These are phyloP conservation scores for Drechslera avenae DNA, from an alignment of 2,329 filamentous ascomycete species.

Conservation along the genomic window DNA sequence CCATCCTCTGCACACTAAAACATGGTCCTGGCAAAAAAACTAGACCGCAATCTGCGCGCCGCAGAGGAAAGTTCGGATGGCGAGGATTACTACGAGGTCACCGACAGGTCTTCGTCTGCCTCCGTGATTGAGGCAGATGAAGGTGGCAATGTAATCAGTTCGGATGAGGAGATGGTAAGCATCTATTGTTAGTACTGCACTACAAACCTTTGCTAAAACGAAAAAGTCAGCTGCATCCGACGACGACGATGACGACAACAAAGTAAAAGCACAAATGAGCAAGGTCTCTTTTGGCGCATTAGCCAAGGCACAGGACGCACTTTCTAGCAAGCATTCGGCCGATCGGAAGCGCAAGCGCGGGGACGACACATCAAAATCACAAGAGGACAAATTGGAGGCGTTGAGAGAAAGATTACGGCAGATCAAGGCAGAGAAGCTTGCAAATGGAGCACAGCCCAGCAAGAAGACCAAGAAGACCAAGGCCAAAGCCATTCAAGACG, in stretches of 20 bases:
- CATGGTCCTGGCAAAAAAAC: slow-evolving; percentile 45
- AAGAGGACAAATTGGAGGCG: slow-evolving; percentile 55
- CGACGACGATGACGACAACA: slow-evolving; percentile 49
- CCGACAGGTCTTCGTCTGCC: slow-evolving; percentile 47
- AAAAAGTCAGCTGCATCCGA: slow-evolving; percentile 43
- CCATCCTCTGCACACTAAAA: background rate
- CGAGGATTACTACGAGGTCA: slow-evolving; percentile 49
- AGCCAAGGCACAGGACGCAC: slow-evolving; percentile 78
- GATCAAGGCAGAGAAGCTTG: slow-evolving; percentile 50
- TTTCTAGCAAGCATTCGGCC: slow-evolving; percentile 51
- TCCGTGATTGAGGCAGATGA: slow-evolving; percentile 48
- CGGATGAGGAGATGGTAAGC: slow-evolving; percentile 40
- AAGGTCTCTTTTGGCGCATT: slow-evolving; percentile 87
- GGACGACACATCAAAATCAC: slow-evolving; percentile 45
- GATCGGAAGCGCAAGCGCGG: slow-evolving; percentile 52
- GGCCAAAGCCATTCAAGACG: slow-evolving; percentile 18
- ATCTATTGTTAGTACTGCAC: background rate
- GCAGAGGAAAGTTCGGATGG: slow-evolving; percentile 45
- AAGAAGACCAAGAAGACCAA: slow-evolving; percentile 26
- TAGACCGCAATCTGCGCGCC: slow-evolving; percentile 45
- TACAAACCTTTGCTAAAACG: slow-evolving; percentile 13
- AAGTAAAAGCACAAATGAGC: slow-evolving; percentile 55
- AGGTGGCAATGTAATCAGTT: slow-evolving; percentile 44
- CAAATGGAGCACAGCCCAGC: slow-evolving; percentile 25
- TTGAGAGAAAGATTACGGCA: slow-evolving; percentile 53